These are phyloP conservation scores for Coprinellus micaceus DNA, from an alignment of 768 basidiomycete genomes.

Conservation along the genomic window DNA sequence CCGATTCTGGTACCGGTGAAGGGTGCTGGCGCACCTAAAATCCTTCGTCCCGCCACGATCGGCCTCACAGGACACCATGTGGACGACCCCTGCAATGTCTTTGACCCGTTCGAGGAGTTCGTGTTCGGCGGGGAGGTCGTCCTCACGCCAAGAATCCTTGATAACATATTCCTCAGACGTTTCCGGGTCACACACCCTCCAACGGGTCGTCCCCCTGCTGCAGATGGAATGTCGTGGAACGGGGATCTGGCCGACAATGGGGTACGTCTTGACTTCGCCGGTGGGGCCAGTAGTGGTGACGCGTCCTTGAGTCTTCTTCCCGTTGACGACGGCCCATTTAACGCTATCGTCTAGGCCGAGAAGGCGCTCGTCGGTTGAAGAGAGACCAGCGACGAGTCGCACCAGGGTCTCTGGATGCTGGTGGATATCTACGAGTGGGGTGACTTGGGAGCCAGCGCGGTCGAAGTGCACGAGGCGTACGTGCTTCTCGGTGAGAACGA, in stretches of 20 bases:
- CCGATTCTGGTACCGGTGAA: background rate
- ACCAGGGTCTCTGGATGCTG: background rate
- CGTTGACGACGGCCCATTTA: background rate
- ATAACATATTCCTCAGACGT: too few species aligned
- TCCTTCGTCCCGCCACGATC: background rate
- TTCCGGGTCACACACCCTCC: too few species aligned
- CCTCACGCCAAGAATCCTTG: background rate
- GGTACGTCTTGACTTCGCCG: background rate
- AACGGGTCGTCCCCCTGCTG: too few species aligned
- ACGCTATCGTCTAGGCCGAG: slow-evolving; percentile 1
- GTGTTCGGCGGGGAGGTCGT: background rate
- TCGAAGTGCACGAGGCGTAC: slow-evolving; percentile 5
- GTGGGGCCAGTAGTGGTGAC: background rate
- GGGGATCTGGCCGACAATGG: background rate
- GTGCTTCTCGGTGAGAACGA: background rate
- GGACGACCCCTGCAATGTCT: background rate
- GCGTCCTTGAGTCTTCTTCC: background rate
- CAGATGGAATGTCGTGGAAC: background rate
- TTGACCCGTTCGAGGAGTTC: background rate
- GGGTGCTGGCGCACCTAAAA: background rate
- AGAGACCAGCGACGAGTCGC: background rate
- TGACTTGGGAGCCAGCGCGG: background rate
- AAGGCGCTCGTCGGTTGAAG: background rate
- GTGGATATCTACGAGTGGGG: background rate
- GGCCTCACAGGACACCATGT: background rate